Conservation (phyloP, 805 yeast genomes). For the Candida easanensis region DNA sequence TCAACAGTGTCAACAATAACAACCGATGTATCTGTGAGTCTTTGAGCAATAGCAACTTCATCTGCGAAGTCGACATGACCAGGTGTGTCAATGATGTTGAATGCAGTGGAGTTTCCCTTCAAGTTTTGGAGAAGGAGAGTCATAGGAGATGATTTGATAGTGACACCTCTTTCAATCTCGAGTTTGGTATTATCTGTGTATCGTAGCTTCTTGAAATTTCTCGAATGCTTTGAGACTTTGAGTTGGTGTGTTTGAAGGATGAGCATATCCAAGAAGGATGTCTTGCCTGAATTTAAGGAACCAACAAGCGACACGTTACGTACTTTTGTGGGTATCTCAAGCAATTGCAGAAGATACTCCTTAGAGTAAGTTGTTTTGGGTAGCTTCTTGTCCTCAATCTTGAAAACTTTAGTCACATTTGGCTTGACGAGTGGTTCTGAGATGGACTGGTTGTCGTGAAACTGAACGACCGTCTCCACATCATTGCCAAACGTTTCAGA, state of each 20-base stretch:
- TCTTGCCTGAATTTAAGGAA: slow-evolving; percentile 80
- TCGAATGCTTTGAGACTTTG: slow-evolving; percentile 53
- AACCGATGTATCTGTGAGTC: slow-evolving; percentile 61
- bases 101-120: slow-evolving; percentile 49
- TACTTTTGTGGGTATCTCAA: slow-evolving; percentile 57
- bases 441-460: slow-evolving; percentile 48
- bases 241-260: slow-evolving; percentile 60
- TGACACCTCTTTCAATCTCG: slow-evolving; percentile 68
- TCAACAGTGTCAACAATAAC: slow-evolving; percentile 83
- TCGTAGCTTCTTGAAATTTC: slow-evolving; percentile 54
- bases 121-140: slow-evolving; percentile 56
- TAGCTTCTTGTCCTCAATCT: slow-evolving; percentile 47
- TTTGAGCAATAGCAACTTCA: slow-evolving; percentile 58
- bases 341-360: slow-evolving; percentile 52
- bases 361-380: slow-evolving; percentile 64
- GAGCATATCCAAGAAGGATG: slow-evolving; percentile 68
- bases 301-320: slow-evolving; percentile 83
- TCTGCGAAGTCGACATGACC: slow-evolving; percentile 87
- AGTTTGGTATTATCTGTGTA: slow-evolving; percentile 71
- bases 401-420: slow-evolving; percentile 36
- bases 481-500: slow-evolving; percentile 52
- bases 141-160: slow-evolving; percentile 62
- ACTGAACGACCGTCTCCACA: slow-evolving; percentile 63
- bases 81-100: slow-evolving; percentile 81
- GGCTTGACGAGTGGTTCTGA: slow-evolving; percentile 69